Base-by-base conservation (phyloP, 2,329 filamentous ascomycete genomes). In the Orbilia brochopaga region DNA sequence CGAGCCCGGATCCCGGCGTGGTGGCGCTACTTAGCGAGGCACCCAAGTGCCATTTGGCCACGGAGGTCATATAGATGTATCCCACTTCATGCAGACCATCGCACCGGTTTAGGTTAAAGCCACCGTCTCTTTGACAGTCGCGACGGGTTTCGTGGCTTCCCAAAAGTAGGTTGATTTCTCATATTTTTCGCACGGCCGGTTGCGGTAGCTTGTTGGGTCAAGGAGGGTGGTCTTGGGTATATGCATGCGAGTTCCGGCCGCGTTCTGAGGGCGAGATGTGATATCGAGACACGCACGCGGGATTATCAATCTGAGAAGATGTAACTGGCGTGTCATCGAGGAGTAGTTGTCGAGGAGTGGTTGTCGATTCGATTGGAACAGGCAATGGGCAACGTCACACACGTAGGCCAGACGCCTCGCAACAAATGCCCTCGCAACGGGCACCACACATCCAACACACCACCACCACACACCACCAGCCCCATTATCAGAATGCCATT, bases 51-150 rank as follows among this genome's bases (percentile, higher is more conserved):
- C 44, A 48, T 48, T 19, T 48, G 44, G 44, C 44, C 19, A 48
- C 44, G 44, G 44, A 23, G 44, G 11, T 21, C 5, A 44, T 48
- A 17, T 15, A 4, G 19, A 23, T 48, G 44, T 48, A 15, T 23
- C 11, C 17, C 44, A 5, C 44, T 19, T 19, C 44, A 21, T 48
- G 15, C 44, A 48, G 6, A 19, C n/a, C 19, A 21, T 8, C 11
- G 11, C 44, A 42, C 37, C 37, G 37, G 4, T 42, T 42, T 42
- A 3, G 21, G 44, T 48, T 48, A 48, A 48, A 48, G 44, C 44
- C 44, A 48, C 44, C 44, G 17, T 48, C 44, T 48, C 44, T 48
- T 21, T 48, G 44, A 48, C 44, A 48, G 44, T 48, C 17, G 44
- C 44, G 19, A 19, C 21, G 44, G 4, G 8, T 21, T 21, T 48